Evolutionary conservation across 495 filamentous ascomycete species (phyloP).

Genomic region (Ramalina peruviana): DNA sequence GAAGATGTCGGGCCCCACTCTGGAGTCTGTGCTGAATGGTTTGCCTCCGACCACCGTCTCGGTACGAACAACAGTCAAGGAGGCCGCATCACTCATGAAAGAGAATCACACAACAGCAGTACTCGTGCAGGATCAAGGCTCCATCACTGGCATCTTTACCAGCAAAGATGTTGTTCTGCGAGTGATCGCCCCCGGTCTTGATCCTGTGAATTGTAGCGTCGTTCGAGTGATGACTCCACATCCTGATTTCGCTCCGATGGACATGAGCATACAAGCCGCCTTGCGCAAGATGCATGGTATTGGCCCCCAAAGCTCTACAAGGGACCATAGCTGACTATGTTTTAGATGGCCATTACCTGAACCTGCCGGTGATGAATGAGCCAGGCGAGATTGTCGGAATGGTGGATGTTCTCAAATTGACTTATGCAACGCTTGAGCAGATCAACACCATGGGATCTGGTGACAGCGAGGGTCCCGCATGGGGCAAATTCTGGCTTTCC

Average conservation of each 20-base stretch:
- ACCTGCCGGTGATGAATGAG: constrained; percentile 97
- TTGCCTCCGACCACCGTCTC: constrained; percentile 87
- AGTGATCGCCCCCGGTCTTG: constrained; percentile 92
- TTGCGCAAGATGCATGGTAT: constrained; percentile 96
- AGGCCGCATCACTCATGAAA: constrained; percentile 90
- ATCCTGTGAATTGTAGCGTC: constrained; percentile 90
- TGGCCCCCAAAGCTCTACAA: constrained; percentile 18
- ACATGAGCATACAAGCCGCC: constrained; percentile 98
- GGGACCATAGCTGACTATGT: constrained; percentile 1
- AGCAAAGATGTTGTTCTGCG: constrained; percentile 98
- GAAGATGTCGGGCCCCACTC: constrained; percentile 96
- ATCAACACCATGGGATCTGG: constrained; percentile 64
- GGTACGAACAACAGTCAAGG: constrained; percentile 88
- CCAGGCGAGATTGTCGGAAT: constrained; percentile 94
- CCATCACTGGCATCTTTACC: constrained; percentile 97
- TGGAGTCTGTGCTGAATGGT: constrained; percentile 88
- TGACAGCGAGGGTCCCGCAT: constrained; percentile 89
- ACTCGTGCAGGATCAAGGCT: constrained; percentile 89
- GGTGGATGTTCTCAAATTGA: constrained; percentile 96
- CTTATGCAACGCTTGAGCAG: constrained; percentile 93
- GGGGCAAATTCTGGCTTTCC: constrained; percentile 99
- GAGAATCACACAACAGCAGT: constrained; percentile 96
- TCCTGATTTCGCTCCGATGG: constrained; percentile 93
- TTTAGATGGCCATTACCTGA: constrained; percentile 91
- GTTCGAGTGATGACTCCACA: constrained; percentile 98